These are phyloP conservation scores for Fagus sylvatica DNA, from an alignment of 306 rosid species.

Conservation along the genomic window DNA sequence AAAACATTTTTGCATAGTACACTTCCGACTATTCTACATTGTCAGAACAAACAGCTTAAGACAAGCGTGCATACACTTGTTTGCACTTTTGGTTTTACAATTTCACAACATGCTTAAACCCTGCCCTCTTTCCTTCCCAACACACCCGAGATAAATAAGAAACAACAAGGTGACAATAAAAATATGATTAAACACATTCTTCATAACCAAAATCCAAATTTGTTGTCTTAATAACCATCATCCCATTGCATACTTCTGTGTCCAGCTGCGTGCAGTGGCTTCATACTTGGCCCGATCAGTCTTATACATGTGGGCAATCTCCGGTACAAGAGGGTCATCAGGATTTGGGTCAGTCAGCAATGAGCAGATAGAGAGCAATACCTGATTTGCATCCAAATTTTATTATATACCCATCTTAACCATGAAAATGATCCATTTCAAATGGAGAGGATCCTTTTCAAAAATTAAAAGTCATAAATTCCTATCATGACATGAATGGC, in stretches of 20 bases:
- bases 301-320: constrained; percentile 82
- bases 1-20: neutral
- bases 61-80: constrained; percentile 29
- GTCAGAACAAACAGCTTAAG: constrained; percentile 27
- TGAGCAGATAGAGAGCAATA: constrained; percentile 75
- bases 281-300: constrained; percentile 69
- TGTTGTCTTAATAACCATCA: constrained; percentile 28
- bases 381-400: constrained; percentile 43
- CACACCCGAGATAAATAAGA: constrained; percentile 14
- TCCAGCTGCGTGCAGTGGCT: constrained; percentile 78
- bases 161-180: constrained; percentile 24
- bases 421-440: no score
- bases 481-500: neutral
- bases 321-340: constrained; percentile 78
- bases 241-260: constrained; percentile 82
- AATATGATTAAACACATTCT: constrained; percentile 27
- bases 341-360: constrained; percentile 80
- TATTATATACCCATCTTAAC: neutral
- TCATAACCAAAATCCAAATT: constrained; percentile 24
- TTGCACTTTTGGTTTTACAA: constrained; percentile 27
- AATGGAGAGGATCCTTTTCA: no score
- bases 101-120: constrained; percentile 22
- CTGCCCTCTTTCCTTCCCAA: constrained; percentile 32
- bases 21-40: constrained; percentile 29
- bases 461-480: neutral